phyloP scores from a whole-genome alignment of 306 rosid genomes.

The Abrus precatorius region DNA sequence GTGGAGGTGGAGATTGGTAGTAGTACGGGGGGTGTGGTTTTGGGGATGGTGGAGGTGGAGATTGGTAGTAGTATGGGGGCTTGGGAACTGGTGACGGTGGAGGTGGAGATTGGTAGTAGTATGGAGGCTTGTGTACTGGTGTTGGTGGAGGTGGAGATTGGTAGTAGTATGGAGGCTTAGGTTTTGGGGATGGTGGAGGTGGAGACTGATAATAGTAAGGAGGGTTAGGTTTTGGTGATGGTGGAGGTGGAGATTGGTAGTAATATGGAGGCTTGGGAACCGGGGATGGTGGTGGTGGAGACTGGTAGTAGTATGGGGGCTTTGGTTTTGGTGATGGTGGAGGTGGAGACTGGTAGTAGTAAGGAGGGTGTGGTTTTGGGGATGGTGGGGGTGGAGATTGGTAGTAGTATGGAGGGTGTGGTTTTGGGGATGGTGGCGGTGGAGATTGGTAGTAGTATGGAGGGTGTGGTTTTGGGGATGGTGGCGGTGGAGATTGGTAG shows the following conservation, averaged over 20 bases:
- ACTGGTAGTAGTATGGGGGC: constrained; percentile 45
- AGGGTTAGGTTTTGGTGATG: constrained; percentile 27
- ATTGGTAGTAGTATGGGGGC: constrained; percentile 18
- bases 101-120: constrained; percentile 43
- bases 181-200: constrained; percentile 44
- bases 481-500: constrained; percentile 53
- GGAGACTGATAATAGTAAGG: constrained; percentile 57
- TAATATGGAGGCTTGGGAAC: constrained; percentile 37
- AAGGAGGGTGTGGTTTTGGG: constrained; percentile 32
- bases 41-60: constrained; percentile 53
- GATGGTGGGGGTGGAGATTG: constrained; percentile 57
- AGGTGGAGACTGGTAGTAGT: constrained; percentile 53
- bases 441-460: constrained; percentile 54
- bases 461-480: constrained; percentile 1
- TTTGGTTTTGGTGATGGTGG: constrained; percentile 43
- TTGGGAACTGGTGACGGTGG: constrained; percentile 27
- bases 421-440: constrained; percentile 44
- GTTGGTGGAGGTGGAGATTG: constrained; percentile 49
- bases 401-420: constrained; percentile 43
- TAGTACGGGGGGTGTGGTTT: constrained; percentile 46
- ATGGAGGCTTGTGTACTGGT: constrained; percentile 14
- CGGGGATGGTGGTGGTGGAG: constrained; percentile 57
- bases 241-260: constrained; percentile 57
- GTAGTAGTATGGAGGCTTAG: constrained; percentile 41
- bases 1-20: constrained; percentile 59